Evolutionary conservation across 2,329 filamentous ascomycete genomes (phyloP).

Genomic region (Aspergillus costaricaensis): DNA sequence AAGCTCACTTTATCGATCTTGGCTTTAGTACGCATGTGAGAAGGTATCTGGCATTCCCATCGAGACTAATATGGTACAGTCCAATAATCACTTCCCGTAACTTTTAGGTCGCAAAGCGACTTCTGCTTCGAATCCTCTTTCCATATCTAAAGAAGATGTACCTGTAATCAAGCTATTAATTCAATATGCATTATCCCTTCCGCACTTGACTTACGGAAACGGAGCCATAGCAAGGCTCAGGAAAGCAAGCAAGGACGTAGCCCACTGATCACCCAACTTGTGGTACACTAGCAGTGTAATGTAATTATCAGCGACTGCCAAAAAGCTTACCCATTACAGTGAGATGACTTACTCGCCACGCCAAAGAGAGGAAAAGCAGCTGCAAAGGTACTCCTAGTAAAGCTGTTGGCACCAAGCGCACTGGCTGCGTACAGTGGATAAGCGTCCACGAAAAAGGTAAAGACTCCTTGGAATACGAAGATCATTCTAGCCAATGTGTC

Average conservation of each 20-base stretch:
- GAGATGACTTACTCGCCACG: conserved; percentile 28
- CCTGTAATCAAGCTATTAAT: not conserved
- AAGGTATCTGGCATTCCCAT: too few relatives aligned
- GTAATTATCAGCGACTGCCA: not conserved
- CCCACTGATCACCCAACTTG: conserved; percentile 41
- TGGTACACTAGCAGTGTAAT: conserved; percentile 32
- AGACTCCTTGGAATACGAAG: not conserved
- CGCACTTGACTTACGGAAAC: conserved; percentile 34
- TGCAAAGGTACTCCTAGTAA: conserved; percentile 72
- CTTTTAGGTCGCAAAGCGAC: conserved; percentile 19
- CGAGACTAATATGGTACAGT: not conserved
- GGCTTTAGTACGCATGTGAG: too few relatives aligned
- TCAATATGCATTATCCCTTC: not conserved
- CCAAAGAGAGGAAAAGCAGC: conserved; percentile 74
- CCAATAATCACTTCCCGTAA: not conserved
- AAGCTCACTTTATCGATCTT: too few relatives aligned
- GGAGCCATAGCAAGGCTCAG: conserved; percentile 39
- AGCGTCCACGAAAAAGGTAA: conserved; percentile 65
- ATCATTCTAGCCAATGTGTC: not conserved
- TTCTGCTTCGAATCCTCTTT: conserved; percentile 32
- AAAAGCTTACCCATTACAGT: too few relatives aligned
- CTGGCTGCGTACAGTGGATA: conserved; percentile 45
- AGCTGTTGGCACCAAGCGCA: conserved; percentile 77
- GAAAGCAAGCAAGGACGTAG: conserved; percentile 38
- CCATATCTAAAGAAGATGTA: conserved; percentile 35